phyloP scores from a whole-genome alignment of 345 rosid genomes.

The Viola odorata region DNA sequence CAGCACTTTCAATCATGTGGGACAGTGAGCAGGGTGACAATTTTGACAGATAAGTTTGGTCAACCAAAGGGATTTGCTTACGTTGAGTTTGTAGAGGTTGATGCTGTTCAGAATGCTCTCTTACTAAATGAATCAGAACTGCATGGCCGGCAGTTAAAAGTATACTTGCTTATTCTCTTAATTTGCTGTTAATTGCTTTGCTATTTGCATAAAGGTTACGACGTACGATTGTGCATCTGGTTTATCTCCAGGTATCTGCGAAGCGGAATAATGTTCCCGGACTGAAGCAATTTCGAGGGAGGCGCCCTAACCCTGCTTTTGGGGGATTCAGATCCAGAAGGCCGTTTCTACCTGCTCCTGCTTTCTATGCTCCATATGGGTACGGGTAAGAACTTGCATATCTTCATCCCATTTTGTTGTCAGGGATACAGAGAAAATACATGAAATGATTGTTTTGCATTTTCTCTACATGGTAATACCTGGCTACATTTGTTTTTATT shows the following conservation, averaged over 20 bases:
- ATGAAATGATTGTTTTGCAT: too few species aligned
- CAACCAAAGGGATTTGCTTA: conserved; percentile 99
- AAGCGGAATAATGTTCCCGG: conserved; percentile 97
- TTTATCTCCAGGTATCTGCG: conserved; percentile 69
- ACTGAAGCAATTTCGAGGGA: conserved; percentile 88
- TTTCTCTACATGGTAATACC: too few species aligned
- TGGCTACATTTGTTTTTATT: background rate
- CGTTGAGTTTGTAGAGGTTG: conserved; percentile 90
- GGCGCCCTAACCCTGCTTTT: conserved; percentile 49
- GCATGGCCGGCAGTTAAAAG: conserved; percentile 98
- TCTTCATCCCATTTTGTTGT: conserved; percentile 4
- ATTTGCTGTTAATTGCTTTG: background rate
- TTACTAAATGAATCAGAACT: conserved; percentile 87
- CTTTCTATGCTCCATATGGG: conserved; percentile 53
- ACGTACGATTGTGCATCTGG: conserved; percentile 7
- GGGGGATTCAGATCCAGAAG: conserved; percentile 69
- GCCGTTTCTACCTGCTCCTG: conserved; percentile 65
- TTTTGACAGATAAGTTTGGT: conserved; percentile 97
- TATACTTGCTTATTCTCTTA: conserved; percentile 13
- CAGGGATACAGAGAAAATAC: background rate
- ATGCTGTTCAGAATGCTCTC: conserved; percentile 94
- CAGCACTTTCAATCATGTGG: conserved; percentile 99
- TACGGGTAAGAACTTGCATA: conserved; percentile 60
- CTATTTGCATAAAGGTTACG: background rate
- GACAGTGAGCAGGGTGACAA: conserved; percentile 91